phyloP scores from a whole-genome alignment of 768 basidiomycete species.

The Tephrocybe sp. region DNA sequence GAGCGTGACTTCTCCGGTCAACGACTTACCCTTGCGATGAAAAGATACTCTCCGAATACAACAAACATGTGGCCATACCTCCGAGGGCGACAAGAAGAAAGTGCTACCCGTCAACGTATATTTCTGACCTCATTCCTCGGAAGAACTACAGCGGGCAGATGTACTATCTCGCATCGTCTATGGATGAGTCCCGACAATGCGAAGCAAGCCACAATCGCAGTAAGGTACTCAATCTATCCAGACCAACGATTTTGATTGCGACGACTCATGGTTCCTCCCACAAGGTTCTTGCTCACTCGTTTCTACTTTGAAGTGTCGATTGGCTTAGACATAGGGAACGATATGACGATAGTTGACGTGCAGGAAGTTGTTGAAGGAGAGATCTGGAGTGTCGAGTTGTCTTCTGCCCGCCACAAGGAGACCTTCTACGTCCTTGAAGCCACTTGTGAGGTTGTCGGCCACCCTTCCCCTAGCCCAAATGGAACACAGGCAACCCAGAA shows the following conservation, averaged over 20 bases:
- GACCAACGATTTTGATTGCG: neutral
- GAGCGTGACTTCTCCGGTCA: conserved; percentile 44
- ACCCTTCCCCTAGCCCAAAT: conserved; percentile 12
- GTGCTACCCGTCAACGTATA: conserved; percentile 27
- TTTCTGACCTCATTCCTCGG: conserved; percentile 54
- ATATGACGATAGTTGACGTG: conserved; percentile 39
- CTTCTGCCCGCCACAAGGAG: conserved; percentile 22
- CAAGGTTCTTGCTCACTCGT: conserved; percentile 62
- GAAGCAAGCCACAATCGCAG: conserved; percentile 52
- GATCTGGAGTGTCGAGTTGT: conserved; percentile 55
- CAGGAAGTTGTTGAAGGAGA: conserved; percentile 53
- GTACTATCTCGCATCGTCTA: conserved; percentile 40
- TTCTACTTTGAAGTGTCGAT: conserved; percentile 64
- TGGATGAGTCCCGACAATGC: conserved; percentile 62
- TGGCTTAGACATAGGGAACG: conserved; percentile 33
- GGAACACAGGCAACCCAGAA: neutral
- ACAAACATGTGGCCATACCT: conserved; percentile 78
- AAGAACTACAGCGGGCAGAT: conserved; percentile 27
- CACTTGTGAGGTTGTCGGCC: conserved; percentile 73
- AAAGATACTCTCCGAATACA: conserved; percentile 39
- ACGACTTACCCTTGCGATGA: conserved; percentile 40
- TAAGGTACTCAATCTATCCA: no score
- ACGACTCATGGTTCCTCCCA: conserved; percentile 2
- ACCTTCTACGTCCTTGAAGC: conserved; percentile 59
- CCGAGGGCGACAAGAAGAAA: conserved; percentile 45